Conservation (phyloP, 1,284 basidiomycete species). For the Anthracocystis walkeri region DNA sequence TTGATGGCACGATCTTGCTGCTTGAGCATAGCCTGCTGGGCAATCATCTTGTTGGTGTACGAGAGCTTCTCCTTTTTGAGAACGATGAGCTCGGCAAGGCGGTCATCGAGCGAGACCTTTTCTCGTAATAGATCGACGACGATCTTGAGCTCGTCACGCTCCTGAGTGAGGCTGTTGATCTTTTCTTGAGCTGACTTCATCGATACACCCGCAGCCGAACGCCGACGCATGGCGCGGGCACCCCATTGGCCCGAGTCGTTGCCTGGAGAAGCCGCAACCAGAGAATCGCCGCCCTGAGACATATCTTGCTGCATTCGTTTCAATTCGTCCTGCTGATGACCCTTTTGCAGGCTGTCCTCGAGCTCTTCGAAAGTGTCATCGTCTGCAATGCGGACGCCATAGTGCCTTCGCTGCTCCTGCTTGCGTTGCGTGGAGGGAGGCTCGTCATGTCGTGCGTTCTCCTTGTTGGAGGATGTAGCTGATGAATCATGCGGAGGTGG, state of each 20-base stretch:
- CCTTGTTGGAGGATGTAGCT: conserved; percentile 32
- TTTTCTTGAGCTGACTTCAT: conserved; percentile 65
- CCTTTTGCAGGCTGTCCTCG: conserved; percentile 52
- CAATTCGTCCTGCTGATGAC: conserved; percentile 46
- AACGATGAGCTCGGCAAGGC: conserved; percentile 59
- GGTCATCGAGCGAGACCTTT: conserved; percentile 64
- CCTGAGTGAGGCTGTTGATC: conserved; percentile 65
- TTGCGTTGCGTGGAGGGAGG: conserved; percentile 54
- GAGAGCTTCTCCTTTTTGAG: conserved; percentile 64
- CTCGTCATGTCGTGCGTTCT: conserved; percentile 31
- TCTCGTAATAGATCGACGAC: conserved; percentile 66
- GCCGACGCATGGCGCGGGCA: conserved; percentile 56
- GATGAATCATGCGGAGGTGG: conserved; percentile 42
- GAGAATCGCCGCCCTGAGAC: conserved; percentile 50
- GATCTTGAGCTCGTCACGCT: conserved; percentile 67
- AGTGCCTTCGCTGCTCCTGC: conserved; percentile 47
- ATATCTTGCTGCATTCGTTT: conserved; percentile 53
- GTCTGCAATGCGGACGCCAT: conserved; percentile 54
- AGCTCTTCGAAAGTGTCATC: conserved; percentile 53
- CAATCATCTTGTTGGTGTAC: conserved; percentile 63
- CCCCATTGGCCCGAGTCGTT: conserved; percentile 61
- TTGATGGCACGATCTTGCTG: conserved; percentile 66
- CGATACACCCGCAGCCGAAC: conserved; percentile 61
- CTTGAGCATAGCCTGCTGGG: conserved; percentile 61
- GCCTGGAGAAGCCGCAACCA: conserved; percentile 32